A percentile compares a stretch with the other conserved stretches of the same genome.
Conservation (phyloP, 2,329 filamentous ascomycete species). For the Exophiala aquamarina region DNA sequence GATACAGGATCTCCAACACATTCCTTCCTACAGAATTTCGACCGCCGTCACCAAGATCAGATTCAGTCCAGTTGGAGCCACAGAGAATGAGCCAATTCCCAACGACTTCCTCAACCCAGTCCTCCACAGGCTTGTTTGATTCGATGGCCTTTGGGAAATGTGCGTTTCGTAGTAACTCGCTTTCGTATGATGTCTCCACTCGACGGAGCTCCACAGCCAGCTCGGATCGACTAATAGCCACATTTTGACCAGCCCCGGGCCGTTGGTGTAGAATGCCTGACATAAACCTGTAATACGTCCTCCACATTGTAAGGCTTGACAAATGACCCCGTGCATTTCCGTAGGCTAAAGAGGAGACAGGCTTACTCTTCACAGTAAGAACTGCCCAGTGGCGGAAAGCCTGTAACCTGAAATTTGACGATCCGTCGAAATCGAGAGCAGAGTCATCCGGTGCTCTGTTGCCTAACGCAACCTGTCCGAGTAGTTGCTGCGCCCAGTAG, state of each 20-base stretch:
- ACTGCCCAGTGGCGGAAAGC: slow-evolving; percentile 49
- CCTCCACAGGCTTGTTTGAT: slow-evolving; percentile 74
- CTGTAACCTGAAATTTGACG: slow-evolving; percentile 40
- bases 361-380: slow-evolving; percentile 17
- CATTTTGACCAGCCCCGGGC: slow-evolving; percentile 13
- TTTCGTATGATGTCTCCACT: slow-evolving; percentile 78
- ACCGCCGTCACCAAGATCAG: slow-evolving; percentile 78
- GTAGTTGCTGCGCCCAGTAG: slow-evolving; percentile 75
- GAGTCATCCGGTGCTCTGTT: slow-evolving; percentile 36
- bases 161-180: slow-evolving; percentile 72
- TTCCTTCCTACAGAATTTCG: slow-evolving; percentile 72
- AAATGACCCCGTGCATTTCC: slow-evolving; percentile 23
- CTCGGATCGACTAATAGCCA: slow-evolving; percentile 51
- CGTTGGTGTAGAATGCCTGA: slow-evolving; percentile 69
- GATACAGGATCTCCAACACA: slow-evolving; percentile 83
- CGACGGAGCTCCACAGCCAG: slow-evolving; percentile 75
- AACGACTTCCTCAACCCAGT: slow-evolving; percentile 76
- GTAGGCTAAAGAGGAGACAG: slow-evolving; percentile 18
- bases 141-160: slow-evolving; percentile 83
- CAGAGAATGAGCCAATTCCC: slow-evolving; percentile 83
- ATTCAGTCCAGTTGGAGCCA: slow-evolving; percentile 75
- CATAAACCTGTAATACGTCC: slow-evolving; percentile 76
- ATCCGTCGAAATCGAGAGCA: slow-evolving; percentile 1
- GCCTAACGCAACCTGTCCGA: slow-evolving; percentile 73
- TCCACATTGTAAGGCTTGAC: slow-evolving; percentile 71